These are phyloP conservation scores for Penicillium palitans DNA, from an alignment of 2,329 filamentous ascomycete genomes.

Conservation along the genomic window DNA sequence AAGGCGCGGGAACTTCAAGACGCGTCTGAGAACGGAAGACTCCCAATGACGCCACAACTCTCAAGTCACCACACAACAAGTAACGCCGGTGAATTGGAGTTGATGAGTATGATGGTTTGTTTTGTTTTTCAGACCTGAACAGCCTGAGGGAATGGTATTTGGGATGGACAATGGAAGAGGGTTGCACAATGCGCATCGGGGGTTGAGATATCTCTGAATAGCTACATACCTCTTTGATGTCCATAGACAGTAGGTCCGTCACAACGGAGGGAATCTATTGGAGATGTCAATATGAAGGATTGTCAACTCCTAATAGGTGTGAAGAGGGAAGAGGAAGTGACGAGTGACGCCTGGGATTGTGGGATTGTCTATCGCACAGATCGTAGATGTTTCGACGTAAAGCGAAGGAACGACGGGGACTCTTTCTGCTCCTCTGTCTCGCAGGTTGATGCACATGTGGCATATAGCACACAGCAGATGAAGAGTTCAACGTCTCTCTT, in stretches of 20 bases:
- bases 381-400: neutral
- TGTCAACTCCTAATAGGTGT: neutral
- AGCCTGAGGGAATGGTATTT: neutral
- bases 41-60: constrained; percentile 27
- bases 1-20: constrained; percentile 29
- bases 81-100: neutral
- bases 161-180: neutral
- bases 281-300: neutral
- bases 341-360: neutral
- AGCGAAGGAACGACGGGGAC: neutral
- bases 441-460: neutral
- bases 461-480: neutral
- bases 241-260: neutral
- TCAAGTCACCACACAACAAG: neutral
- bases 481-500: neutral
- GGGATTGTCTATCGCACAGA: neutral
- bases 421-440: neutral
- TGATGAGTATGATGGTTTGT: neutral
- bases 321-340: too few species aligned
- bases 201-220: neutral
- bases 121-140: neutral
- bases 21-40: constrained; percentile 25
- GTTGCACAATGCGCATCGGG: neutral
- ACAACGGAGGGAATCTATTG: neutral
- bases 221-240: neutral